A percentile compares a stretch with the other conserved stretches of the same genome.
These are phyloP conservation scores for Fusarium sp. DNA, from an alignment of 2,329 filamentous ascomycete genomes.

Conservation along the genomic window DNA sequence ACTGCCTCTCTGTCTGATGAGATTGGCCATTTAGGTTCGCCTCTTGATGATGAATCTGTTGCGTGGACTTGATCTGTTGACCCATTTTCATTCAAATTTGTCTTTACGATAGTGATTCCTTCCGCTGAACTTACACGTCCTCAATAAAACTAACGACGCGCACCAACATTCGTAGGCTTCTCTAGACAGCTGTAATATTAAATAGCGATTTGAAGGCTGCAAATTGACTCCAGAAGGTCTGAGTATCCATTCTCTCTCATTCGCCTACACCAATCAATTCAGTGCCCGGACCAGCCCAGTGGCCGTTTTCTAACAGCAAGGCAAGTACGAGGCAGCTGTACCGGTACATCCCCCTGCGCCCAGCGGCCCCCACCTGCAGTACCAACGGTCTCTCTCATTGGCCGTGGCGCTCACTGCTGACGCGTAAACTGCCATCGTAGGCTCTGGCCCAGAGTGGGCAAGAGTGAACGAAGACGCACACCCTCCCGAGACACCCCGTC, in stretches of 20 bases:
- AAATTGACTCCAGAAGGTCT: conserved; percentile 9
- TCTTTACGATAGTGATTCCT: not conserved
- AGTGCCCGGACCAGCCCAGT: conserved; percentile 1
- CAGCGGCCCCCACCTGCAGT: conserved; percentile 39
- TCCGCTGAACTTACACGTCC: conserved; percentile 3
- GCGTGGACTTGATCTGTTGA: conserved; percentile 29
- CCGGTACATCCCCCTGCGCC: conserved; percentile 44
- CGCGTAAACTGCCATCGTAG: conserved; percentile 53
- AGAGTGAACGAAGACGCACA: conserved; percentile 45
- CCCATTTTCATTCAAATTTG: conserved; percentile 16
- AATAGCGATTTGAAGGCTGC: conserved; percentile 21
- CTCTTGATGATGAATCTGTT: conserved; percentile 42
- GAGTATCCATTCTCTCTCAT: not conserved
- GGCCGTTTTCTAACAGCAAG: conserved; percentile 8
- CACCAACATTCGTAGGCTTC: conserved; percentile 27
- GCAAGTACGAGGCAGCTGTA: conserved; percentile 39
- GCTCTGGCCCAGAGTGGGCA: conserved; percentile 44
- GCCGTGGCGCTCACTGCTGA: conserved; percentile 48
- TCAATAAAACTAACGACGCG: conserved; percentile 12
- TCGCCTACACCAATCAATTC: conserved; percentile 1
- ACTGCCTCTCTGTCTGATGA: conserved; percentile 1
- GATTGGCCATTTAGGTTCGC: conserved; percentile 29
- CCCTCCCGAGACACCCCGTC: conserved; percentile 49
- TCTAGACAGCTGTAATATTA: conserved; percentile 4
- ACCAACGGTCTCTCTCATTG: conserved; percentile 44